Evolutionary conservation across 1,284 basidiomycete genomes (phyloP).

Genomic region (Pterula multifida): DNA sequence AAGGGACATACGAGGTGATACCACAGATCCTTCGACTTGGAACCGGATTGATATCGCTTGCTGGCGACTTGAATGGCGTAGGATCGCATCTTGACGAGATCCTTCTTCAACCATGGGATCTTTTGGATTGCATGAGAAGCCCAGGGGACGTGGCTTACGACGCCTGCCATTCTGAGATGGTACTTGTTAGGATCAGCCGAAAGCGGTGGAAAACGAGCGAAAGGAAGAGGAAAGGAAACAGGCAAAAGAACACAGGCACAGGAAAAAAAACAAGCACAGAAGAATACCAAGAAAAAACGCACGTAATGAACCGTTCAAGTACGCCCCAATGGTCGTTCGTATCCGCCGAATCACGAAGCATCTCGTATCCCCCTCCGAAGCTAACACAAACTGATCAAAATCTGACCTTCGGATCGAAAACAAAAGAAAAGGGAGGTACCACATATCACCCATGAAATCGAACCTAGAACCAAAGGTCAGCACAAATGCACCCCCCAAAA

Average conservation of each 20-base stretch:
- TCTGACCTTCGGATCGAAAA: slow-evolving; percentile 1
- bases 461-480: too few relatives aligned
- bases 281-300: slow-evolving; percentile 9
- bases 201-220: not conserved
- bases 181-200: slow-evolving; percentile 4
- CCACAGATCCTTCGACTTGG: slow-evolving; percentile 34
- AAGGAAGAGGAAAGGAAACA: slow-evolving; percentile 1
- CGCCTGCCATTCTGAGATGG: slow-evolving; percentile 18
- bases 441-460: slow-evolving; percentile 54
- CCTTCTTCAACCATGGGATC: slow-evolving; percentile 12
- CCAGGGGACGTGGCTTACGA: slow-evolving; percentile 33
- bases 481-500: too few relatives aligned
- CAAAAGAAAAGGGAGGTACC: slow-evolving; percentile 22
- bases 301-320: slow-evolving; percentile 26
- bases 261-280: not conserved
- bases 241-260: not conserved
- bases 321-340: slow-evolving; percentile 22
- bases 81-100: slow-evolving; percentile 17
- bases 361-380: slow-evolving; percentile 36
- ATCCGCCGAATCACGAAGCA: slow-evolving; percentile 28
- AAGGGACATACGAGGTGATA: slow-evolving; percentile 24
- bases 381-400: slow-evolving; percentile 16
- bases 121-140: slow-evolving; percentile 9
- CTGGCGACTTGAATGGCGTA: slow-evolving; percentile 23
- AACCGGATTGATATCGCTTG: slow-evolving; percentile 21